Conservation (phyloP, 164 flowering plant species). For the Stephania yunnanensis region DNA sequence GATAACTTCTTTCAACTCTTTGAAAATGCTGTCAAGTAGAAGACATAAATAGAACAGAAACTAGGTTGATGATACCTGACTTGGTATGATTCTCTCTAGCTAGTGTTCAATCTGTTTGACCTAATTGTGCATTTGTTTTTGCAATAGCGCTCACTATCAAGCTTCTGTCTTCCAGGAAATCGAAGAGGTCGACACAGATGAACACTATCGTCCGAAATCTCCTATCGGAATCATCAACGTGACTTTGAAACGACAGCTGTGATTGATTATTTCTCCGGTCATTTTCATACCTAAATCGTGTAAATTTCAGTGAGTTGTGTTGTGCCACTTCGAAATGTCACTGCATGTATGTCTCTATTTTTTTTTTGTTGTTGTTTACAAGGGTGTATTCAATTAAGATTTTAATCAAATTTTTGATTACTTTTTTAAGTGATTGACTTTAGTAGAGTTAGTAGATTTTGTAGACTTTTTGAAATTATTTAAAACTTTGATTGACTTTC, state of each 20-base stretch:
- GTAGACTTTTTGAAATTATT: too few species aligned
- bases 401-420: too few species aligned
- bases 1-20: neutral
- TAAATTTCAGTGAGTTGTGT: neutral
- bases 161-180: constrained; percentile 54
- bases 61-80: neutral
- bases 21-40: neutral
- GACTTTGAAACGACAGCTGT: constrained; percentile 42
- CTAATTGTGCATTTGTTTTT: neutral
- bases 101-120: neutral
- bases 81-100: too few species aligned
- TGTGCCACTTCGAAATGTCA: neutral
- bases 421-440: too few species aligned
- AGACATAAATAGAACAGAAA: too few species aligned
- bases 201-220: constrained; percentile 78
- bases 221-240: constrained; percentile 54
- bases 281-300: neutral
- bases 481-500: too few species aligned
- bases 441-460: too few species aligned
- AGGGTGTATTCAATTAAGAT: too few species aligned
- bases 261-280: constrained; percentile 3
- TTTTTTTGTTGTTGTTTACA: too few species aligned
- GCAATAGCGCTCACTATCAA: neutral
- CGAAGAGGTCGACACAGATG: constrained; percentile 97
- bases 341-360: too few species aligned